Evolutionary conservation across 192 early-diverging fungal genomes (phyloP).

Genomic region (Hyaloraphidium curvatum): DNA sequence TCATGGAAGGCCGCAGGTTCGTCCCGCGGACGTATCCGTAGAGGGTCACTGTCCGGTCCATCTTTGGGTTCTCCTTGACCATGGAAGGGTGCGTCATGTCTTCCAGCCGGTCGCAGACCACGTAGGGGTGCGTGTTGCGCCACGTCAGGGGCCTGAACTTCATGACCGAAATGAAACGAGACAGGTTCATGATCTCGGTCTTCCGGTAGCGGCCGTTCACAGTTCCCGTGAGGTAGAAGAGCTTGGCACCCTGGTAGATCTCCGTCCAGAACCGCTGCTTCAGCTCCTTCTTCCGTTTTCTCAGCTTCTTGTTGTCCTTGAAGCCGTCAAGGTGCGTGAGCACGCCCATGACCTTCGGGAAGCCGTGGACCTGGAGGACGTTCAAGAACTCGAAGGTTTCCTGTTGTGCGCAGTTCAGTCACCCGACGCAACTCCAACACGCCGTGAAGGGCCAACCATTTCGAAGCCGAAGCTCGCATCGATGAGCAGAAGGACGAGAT

Average conservation of each 20-base stretch:
- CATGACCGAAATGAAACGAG: conserved; percentile 95
- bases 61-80: conserved; percentile 58
- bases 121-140: conserved; percentile 95
- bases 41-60: conserved; percentile 77
- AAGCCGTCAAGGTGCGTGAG: conserved; percentile 92
- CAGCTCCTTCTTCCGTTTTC: conserved; percentile 73
- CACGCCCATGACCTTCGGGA: conserved; percentile 95
- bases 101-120: conserved; percentile 90
- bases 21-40: conserved; percentile 94
- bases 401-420: conserved; percentile 10
- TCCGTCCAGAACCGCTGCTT: conserved; percentile 99
- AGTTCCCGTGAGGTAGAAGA: conserved; percentile 93
- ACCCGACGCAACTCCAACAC: not conserved
- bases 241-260: conserved; percentile 96
- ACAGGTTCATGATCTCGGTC: conserved; percentile 82
- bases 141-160: conserved; percentile 92
- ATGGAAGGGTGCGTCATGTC: conserved; percentile 86
- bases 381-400: conserved; percentile 99
- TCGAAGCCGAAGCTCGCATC: conserved; percentile 98
- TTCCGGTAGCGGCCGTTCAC: conserved; percentile 88
- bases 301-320: conserved; percentile 78
- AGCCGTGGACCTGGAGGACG: conserved; percentile 88
- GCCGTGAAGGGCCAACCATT: conserved; percentile 51
- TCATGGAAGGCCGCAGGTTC: conserved; percentile 67
- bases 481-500: conserved; percentile 81